Evolutionary conservation across 1,284 basidiomycete genomes (phyloP), one percentile per base, ranked within the genome.

Genomic region (Exobasidium cylindrosporum): DNA sequence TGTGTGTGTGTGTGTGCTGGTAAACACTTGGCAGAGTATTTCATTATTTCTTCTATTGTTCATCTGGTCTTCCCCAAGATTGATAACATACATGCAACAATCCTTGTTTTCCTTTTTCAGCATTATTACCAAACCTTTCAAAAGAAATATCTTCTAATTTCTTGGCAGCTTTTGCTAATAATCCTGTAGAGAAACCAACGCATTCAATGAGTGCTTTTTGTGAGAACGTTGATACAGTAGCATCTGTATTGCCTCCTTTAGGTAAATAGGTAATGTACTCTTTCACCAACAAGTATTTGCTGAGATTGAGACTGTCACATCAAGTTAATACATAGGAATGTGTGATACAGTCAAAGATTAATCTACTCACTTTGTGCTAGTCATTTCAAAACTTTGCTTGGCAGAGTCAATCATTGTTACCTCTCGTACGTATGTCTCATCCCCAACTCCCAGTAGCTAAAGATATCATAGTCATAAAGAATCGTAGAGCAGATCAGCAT

Each of bases 341-440:
- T 10, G 56, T 55, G 56, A 58, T n/a, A n/a, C n/a, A n/a, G n/a
- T n/a, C n/a, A n/a, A n/a, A n/a, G 47, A 50, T 50, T 50, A 13
- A 3, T 28, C 26, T 24, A 49, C 64, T 66, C 58, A 66, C 64
- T 76, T 76, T 0, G 74, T 76, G 45, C 62, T 65, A 1, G 67
- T 65, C 73, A 74, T 74, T 46, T 73, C 64, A 45, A 74, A 31
- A 1, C 26, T 13, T 21, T 62, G 29, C 7, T 47, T 57, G 26
- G 62, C 1, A 1, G 73, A 67, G 29, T 76, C 68, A 52, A 76
- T 88, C 79, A 96, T 91, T 64, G 87, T 87, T 32, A 97, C 89
- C 82, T 97, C 93, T 53, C 93, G 87, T 1, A 96, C 91, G 77
- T 91, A 96, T 6, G 94, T 92, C 69, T 94, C 91, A 81, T 93